Base-by-base conservation (phyloP, 2,329 filamentous ascomycete species). In the Botryotinia globosa region DNA sequence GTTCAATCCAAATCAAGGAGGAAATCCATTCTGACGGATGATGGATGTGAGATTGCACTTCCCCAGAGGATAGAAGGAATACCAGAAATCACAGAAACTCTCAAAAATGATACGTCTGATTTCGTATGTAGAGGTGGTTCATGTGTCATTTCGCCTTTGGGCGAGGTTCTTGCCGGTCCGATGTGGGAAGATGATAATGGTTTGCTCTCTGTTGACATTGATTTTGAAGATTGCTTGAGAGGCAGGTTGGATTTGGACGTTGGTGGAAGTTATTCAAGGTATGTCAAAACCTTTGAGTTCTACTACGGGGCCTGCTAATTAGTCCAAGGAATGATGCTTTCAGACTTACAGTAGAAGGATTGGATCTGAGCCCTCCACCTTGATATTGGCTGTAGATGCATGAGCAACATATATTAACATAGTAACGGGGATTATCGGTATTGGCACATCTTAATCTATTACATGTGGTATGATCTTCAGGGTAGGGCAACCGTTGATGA, bases 221-320 rank as follows among this genome's bases (percentile, higher is more conserved):
- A 98, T 79, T 91, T 98, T 78, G 92, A 97, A 65, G 94, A 97
- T 76, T 97, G 94, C 77, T 88, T 94, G 76, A 86, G 93, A 16
- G 94, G 94, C 0, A 85, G 93, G 69, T 81, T 97, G 76, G 94
- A 97, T 81, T 81, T 97, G 64, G 94, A 97, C 83, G 90, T 93
- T 54, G 93, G 89, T 3, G 94, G 94, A 0, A 94, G 91, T 79
- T 97, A 97, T 81, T 94, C 93, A 3, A 87, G 94, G 80, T 92
- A 87, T 75, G 90, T 74, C 25, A 37, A 32, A 39, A 66, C 12
- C 65, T 66, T 8, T 39, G 8, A 22, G 16, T n/a, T 51, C 32
- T 64, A n/a, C 14, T 29, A 32, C 32, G 12, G 32, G 7, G 44
- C 73, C 34, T 74, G 62, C 74, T 76, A 59, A 78, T 67, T 45